Evolutionary conservation across 2,329 filamentous ascomycete genomes (phyloP).

Genomic region (Colletotrichum tropicicola): DNA sequence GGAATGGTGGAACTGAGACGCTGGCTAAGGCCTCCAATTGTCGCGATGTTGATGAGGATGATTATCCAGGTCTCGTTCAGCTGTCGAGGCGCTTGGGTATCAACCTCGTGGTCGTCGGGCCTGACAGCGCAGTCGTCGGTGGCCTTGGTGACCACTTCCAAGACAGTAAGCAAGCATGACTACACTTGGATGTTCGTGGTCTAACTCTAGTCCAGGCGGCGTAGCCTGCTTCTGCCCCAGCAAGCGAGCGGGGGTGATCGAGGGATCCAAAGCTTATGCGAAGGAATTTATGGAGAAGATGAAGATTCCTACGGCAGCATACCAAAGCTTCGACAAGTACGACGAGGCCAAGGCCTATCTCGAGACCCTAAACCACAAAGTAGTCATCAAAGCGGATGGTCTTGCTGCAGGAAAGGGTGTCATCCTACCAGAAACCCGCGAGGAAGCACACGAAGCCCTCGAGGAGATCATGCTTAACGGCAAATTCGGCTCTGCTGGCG

Average conservation of each 20-base stretch:
- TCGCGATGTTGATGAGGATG: slow-evolving; percentile 71
- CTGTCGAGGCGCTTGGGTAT: slow-evolving; percentile 78
- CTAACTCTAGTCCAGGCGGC: slow-evolving; percentile 52
- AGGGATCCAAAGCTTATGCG: slow-evolving; percentile 96
- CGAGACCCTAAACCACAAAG: slow-evolving; percentile 72
- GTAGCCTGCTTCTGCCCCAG: slow-evolving; percentile 89
- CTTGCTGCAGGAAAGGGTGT: slow-evolving; percentile 96
- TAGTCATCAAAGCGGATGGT: slow-evolving; percentile 94
- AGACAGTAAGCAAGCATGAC: slow-evolving; percentile 32
- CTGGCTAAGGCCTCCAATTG: slow-evolving; percentile 77
- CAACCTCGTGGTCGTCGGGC: slow-evolving; percentile 88
- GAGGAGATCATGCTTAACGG: slow-evolving; percentile 90
- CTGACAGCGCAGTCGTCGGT: slow-evolving; percentile 92
- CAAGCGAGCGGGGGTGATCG: slow-evolving; percentile 85
- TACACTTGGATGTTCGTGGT: not conserved
- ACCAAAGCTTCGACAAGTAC: slow-evolving; percentile 84
- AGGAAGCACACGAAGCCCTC: slow-evolving; percentile 84
- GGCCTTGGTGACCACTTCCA: slow-evolving; percentile 88
- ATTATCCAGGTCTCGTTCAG: slow-evolving; percentile 80
- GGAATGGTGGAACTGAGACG: slow-evolving; percentile 86
- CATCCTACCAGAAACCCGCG: slow-evolving; percentile 82
- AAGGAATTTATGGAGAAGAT: slow-evolving; percentile 98
- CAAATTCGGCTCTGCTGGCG: slow-evolving; percentile 86
- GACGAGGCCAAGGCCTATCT: slow-evolving; percentile 78
- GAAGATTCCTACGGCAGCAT: slow-evolving; percentile 88